These are phyloP conservation scores for Cladosporium sp. DNA, from an alignment of 2,329 filamentous ascomycete species.

Conservation along the genomic window DNA sequence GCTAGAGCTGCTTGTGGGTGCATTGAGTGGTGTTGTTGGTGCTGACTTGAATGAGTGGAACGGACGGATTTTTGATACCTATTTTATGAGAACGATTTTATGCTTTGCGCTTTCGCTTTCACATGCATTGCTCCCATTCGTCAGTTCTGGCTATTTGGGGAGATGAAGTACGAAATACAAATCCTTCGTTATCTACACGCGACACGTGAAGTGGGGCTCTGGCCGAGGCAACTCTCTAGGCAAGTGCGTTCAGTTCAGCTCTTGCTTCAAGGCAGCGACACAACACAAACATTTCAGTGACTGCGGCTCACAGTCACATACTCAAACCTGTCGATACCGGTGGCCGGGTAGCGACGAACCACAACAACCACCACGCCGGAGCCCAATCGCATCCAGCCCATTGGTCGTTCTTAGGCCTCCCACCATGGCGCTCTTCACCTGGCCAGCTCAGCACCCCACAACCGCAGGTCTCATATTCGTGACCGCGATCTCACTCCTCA, in stretches of 20 bases:
- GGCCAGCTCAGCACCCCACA: neutral
- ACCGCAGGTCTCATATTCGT: conserved; percentile 8
- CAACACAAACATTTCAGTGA: neutral
- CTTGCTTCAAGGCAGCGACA: neutral
- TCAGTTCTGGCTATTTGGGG: neutral
- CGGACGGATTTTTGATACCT: neutral
- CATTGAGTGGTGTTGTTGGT: neutral
- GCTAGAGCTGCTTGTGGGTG: neutral
- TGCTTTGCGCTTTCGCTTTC: neutral
- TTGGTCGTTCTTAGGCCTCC: neutral
- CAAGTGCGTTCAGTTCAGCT: neutral
- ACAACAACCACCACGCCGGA: neutral
- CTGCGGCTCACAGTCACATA: neutral
- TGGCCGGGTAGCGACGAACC: neutral
- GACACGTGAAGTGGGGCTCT: neutral
- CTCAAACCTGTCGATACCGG: neutral
- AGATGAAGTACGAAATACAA: neutral
- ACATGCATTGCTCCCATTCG: neutral
- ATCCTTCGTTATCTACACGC: neutral
- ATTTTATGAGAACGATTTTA: conserved; percentile 3
- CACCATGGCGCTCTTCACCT: neutral
- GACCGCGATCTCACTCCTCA: neutral
- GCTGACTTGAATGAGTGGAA: neutral
- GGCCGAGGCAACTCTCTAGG: neutral
- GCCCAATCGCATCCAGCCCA: neutral